Conservation (phyloP, 2,329 filamentous ascomycete genomes). For the Pyrenophora graminea region DNA sequence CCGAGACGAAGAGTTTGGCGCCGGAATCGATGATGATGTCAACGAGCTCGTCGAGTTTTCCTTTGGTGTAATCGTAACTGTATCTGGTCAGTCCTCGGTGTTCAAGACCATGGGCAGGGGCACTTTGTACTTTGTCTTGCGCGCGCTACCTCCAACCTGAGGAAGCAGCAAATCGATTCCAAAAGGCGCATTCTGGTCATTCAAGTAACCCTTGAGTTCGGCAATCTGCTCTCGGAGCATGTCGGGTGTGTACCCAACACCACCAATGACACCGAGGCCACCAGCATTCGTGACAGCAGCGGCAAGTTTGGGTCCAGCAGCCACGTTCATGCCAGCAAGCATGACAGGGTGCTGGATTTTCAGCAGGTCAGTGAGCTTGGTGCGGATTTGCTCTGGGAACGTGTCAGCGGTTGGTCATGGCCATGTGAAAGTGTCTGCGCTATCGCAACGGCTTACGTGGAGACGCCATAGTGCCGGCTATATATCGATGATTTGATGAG, state of each 20-base stretch:
- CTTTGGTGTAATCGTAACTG: constrained; percentile 99
- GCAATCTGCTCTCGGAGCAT: constrained; percentile 95
- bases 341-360: constrained; percentile 97
- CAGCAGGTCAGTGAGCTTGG: constrained; percentile 90
- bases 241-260: constrained; percentile 92
- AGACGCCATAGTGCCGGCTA: constrained; percentile 66
- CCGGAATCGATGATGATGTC: constrained; percentile 92
- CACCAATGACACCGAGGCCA: constrained; percentile 93
- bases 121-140: constrained; percentile 82
- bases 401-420: constrained; percentile 33
- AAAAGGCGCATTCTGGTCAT: constrained; percentile 92
- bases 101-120: background rate
- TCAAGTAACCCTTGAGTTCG: constrained; percentile 86
- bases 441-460: constrained; percentile 65
- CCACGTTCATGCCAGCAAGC: constrained; percentile 98
- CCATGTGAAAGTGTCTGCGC: constrained; percentile 9
- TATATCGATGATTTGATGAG: constrained; percentile 3
- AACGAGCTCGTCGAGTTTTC: constrained; percentile 88
- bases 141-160: constrained; percentile 89
- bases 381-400: constrained; percentile 78
- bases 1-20: constrained; percentile 92
- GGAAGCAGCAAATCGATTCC: constrained; percentile 92
- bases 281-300: constrained; percentile 97
- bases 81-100: constrained; percentile 6
- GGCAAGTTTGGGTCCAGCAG: constrained; percentile 92